Evolutionary conservation across 225 moss, liverwort and hornwort species (phyloP).

Genomic region (Pseudoscleropodium purum): DNA sequence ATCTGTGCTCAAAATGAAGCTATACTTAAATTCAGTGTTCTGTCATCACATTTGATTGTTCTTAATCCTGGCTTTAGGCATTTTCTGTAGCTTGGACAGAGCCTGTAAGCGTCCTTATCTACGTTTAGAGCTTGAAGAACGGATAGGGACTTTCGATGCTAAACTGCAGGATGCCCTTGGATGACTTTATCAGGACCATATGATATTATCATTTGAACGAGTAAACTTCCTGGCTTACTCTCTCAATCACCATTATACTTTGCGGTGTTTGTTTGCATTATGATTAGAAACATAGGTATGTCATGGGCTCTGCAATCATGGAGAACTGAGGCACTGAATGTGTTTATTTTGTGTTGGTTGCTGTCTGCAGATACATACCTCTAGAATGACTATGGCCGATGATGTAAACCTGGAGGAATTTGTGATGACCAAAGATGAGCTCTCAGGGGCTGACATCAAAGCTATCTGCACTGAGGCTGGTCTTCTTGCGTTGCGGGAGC

Average conservation of each 20-base stretch:
- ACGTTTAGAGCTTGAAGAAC: background rate
- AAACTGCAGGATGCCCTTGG: background rate
- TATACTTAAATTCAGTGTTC: background rate
- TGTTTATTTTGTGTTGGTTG: background rate
- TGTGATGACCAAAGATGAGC: slow-evolving; percentile 97
- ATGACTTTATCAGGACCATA: background rate
- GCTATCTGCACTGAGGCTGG: slow-evolving; percentile 98
- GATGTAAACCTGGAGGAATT: slow-evolving; percentile 98
- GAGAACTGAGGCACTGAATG: background rate
- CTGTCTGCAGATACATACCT: slow-evolving; percentile 79
- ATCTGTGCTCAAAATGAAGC: background rate
- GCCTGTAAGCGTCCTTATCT: background rate
- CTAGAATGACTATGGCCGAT: slow-evolving; percentile 92
- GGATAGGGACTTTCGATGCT: background rate
- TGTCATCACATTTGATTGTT: background rate
- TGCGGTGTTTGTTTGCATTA: background rate
- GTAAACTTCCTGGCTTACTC: background rate
- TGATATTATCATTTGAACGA: background rate
- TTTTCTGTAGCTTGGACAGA: background rate
- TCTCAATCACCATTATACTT: background rate
- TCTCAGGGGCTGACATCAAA: slow-evolving; percentile 96
- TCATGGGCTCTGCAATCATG: background rate
- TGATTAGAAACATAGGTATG: background rate
- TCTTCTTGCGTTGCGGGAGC: slow-evolving; percentile 85
- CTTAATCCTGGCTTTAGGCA: background rate